A percentile compares a stretch with the other conserved stretches of the same genome.
Conservation (phyloP, 768 basidiomycete genomes). For the Calocybe cyanea region DNA sequence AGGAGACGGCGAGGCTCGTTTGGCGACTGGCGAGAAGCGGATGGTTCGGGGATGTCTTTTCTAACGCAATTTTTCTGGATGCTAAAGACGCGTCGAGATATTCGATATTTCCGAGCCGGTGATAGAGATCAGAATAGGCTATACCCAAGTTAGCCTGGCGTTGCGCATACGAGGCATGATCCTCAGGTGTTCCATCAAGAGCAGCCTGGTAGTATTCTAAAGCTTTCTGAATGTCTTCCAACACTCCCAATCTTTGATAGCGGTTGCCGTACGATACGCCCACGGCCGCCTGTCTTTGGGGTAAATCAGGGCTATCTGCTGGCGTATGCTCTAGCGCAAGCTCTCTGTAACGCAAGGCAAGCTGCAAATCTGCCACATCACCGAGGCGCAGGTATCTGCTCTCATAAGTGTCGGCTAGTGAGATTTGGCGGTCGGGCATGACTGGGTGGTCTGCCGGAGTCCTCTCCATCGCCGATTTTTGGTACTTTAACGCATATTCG, state of each 20-base stretch:
- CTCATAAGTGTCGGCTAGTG: constrained; percentile 1
- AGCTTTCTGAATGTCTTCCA: constrained; percentile 1
- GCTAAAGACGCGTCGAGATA: constrained; percentile 3
- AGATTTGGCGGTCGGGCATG: background rate
- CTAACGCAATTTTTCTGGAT: constrained; percentile 1
- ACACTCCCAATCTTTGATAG: constrained; percentile 4
- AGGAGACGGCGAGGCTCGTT: background rate
- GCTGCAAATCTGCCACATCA: background rate
- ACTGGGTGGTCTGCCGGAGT: background rate
- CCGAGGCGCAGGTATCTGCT: background rate
- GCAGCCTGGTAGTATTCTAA: background rate
- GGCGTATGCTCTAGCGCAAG: constrained; percentile 3
- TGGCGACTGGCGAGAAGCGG: background rate
- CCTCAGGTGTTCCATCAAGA: background rate
- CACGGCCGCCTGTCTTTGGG: background rate
- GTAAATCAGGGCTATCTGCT: background rate
- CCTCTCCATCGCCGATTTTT: background rate
- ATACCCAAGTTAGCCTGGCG: background rate
- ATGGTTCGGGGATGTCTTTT: background rate
- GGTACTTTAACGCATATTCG: constrained; percentile 6
- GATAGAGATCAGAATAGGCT: background rate
- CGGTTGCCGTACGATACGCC: constrained; percentile 1
- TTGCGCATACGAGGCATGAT: background rate
- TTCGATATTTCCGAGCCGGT: background rate
- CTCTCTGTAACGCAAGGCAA: background rate